Percentiles rank a stretch among this genome's conserved stretches.
Conservation (phyloP, 768 basidiomycete species). For the Lentinula sp. region DNA sequence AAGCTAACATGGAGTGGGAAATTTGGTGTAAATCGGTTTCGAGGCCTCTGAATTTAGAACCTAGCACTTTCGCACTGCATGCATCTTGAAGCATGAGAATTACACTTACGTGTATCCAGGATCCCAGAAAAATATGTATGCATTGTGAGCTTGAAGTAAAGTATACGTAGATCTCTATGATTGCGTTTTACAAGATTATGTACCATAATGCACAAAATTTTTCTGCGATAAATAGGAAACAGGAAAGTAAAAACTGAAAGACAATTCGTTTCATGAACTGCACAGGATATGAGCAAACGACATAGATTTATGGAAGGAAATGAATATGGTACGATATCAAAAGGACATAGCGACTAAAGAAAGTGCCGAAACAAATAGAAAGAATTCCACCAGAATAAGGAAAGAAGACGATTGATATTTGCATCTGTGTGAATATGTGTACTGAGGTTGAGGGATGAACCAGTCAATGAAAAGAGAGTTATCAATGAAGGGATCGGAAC, state of each 20-base stretch:
- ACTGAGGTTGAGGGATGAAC: not conserved
- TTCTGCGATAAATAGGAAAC: conserved; percentile 13
- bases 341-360: not conserved
- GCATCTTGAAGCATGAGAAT: not conserved
- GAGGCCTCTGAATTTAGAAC: conserved; percentile 23
- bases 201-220: conserved; percentile 9
- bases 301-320: conserved; percentile 12
- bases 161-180: not conserved
- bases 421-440: not conserved
- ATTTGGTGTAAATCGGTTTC: conserved; percentile 29
- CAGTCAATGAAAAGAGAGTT: not conserved
- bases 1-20: conserved; percentile 34
- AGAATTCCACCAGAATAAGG: conserved; percentile 2
- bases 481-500: not conserved
- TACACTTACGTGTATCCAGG: too few relatives aligned
- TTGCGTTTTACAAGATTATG: conserved; percentile 5
- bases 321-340: conserved; percentile 1
- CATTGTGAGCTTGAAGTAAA: not conserved
- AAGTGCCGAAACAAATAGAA: not conserved
- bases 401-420: not conserved
- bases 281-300: conserved; percentile 7
- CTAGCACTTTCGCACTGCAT: not conserved
- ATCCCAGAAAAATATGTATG: not conserved
- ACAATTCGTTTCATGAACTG: not conserved
- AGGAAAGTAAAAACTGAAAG: not conserved